Conservation (phyloP, 257 asterid species). For the Paulownia fortunei region DNA sequence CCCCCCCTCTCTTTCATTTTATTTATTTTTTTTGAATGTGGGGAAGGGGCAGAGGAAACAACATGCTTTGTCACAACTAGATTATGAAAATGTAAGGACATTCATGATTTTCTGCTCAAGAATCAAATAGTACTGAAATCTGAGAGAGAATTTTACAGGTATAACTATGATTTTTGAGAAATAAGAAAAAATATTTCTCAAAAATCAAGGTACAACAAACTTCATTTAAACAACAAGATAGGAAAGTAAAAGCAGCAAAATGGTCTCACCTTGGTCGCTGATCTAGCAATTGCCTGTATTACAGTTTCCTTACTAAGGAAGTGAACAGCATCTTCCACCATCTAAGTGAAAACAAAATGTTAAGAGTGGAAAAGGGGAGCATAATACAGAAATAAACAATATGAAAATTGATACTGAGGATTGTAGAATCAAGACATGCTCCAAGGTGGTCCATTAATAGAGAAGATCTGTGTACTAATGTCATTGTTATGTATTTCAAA, state of each 20-base stretch:
- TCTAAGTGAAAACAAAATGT: slow-evolving; percentile 47
- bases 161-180: neutral
- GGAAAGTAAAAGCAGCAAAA: slow-evolving; percentile 2
- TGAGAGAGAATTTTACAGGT: neutral
- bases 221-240: neutral
- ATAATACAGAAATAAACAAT: slow-evolving; percentile 10
- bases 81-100: neutral
- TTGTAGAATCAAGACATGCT: slow-evolving; percentile 16
- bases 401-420: neutral
- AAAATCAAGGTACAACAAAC: neutral
- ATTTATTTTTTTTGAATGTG: neutral
- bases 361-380: slow-evolving; percentile 17
- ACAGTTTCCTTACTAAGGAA: slow-evolving; percentile 95
- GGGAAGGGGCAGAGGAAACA: neutral
- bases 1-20: neutral
- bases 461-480: neutral
- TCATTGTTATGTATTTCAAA: neutral
- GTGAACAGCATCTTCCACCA: slow-evolving; percentile 99
- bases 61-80: neutral
- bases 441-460: slow-evolving; percentile 23
- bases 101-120: neutral
- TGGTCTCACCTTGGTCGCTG: slow-evolving; percentile 88
- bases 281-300: slow-evolving; percentile 91
- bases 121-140: slow-evolving; percentile 10
- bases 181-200: neutral